Evolutionary conservation across 352 stramenopile genomes (phyloP), one percentile per base, ranked within the genome.

Genomic region (Globisporangium nodosum): DNA sequence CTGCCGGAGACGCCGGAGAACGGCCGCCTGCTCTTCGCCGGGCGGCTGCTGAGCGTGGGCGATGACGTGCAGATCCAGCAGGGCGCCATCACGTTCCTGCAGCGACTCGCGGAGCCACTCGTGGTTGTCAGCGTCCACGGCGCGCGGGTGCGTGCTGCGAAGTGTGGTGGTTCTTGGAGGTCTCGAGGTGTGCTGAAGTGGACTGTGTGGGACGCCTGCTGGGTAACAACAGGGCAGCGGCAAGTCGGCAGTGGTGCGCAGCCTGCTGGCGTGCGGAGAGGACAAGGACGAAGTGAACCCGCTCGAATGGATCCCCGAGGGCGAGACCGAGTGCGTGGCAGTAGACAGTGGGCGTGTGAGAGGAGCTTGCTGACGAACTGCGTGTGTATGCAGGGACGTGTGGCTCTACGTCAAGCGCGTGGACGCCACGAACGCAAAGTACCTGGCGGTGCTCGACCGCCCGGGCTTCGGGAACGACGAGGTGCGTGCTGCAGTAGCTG

Each of bases 351-450:
- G 5, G 18, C 60, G 21, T 46, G 20, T 51, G 24, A 18, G 0
- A 52, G 16, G 31, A 0, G 5, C 15, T 7, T 16, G 6, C 0
- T 39, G n/a, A 11, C 12, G 11, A 3, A 9, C 45, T 49, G 33
- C 3, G 5, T 61, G 16, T 49, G 11, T 5, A 15, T 24, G 43
- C 52, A 78, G 72, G 56, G 69, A 73, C 27, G 83, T 83, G 48
- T 88, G 80, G 75, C 56, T 93, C 45, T 93, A 93, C 50, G 66
- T 93, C n/a, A 85, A 84, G 65, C 58, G 68, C 6, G 58, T 73
- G 0, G 77, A 87, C 51, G 85, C 85, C 50, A 67, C 73, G 12
- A 86, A 80, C 49, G 81, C 74, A 30, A 88, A 88, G 58, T 93
- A 93, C 65, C 65, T 93, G 49, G 78, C 70, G 15, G 65, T 89